Evolutionary conservation across 2,329 filamentous ascomycete genomes (phyloP), one percentile per base, ranked within the genome.

Genomic region (Tolypocladium paradoxum): DNA sequence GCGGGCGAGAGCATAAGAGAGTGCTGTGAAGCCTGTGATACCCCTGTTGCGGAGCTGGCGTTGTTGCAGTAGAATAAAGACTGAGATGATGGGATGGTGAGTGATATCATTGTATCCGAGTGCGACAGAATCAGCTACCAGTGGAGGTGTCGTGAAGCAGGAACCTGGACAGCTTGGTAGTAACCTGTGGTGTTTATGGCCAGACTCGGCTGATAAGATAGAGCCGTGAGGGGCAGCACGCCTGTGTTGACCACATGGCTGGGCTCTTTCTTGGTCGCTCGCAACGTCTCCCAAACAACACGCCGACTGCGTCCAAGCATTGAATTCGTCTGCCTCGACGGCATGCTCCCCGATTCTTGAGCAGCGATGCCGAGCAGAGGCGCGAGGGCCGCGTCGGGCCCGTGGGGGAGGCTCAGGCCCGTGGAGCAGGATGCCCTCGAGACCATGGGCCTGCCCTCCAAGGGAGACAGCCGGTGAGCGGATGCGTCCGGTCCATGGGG

Each of bases 401-500:
- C 81, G 59, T 88, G 85, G 83, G 81, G 79, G 55, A 78, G 87
- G 57, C 73, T 95, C 58, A 90, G 87, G 67, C 85, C 88, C 14
- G 78, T 85, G 55, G 81, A 85, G 46, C 73, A 83, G 54, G 90
- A 96, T 67, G 82, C 88, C 16, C 75, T 97, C 31, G 88, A 95
- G 61, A 79, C 76, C 55, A 87, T 95, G 60, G 91, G 92, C 2
- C 77, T 96, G 58, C 89, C 89, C 5, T 96, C 90, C 2, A 96
- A 96, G 65, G 92, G 92, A 51, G 92, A 97, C 68, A 87, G 78
- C 48, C 85, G 87, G 90, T 92, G 75, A 38, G 65, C 54, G 12
- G 16, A 31, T 8, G 18, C 20, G 35, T 18, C 20, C 35, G 51
- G 5, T 22, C 22, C 14, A 7, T 37, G 33, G 9, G 27, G 2